A percentile compares a stretch with the other conserved stretches of the same genome.
Evolutionary conservation across 2,329 filamentous ascomycete genomes (phyloP).

Genomic region (Botryotinia convoluta): DNA sequence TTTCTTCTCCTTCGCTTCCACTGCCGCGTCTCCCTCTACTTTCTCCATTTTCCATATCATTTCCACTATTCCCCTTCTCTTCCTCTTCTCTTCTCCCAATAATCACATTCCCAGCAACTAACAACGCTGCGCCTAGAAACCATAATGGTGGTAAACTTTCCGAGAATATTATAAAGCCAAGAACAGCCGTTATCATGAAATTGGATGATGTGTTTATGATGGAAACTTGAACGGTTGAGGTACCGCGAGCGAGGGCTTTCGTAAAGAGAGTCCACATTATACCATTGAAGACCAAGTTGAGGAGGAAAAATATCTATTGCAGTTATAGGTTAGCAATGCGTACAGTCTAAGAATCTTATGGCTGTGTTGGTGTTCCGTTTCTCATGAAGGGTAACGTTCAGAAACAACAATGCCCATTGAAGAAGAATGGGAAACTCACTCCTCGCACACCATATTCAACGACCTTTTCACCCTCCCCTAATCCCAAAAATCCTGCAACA

Average conservation of each 20-base stretch:
- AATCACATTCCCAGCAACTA: slow-evolving; percentile 75
- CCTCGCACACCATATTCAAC: slow-evolving; percentile 51
- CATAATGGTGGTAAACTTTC: slow-evolving; percentile 70
- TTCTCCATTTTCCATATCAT: slow-evolving; percentile 23
- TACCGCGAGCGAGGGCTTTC: slow-evolving; percentile 68
- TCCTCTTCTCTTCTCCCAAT: slow-evolving; percentile 67
- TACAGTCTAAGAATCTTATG: neutral
- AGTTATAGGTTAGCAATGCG: neutral
- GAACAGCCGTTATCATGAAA: slow-evolving; percentile 73
- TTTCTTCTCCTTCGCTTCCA: slow-evolving; percentile 21
- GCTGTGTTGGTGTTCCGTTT: neutral
- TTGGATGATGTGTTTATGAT: slow-evolving; percentile 82
- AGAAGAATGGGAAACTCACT: slow-evolving; percentile 40
- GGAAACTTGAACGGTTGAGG: slow-evolving; percentile 74
- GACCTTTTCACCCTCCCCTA: slow-evolving; percentile 45
- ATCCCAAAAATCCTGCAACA: slow-evolving; percentile 45
- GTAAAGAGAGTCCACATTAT: slow-evolving; percentile 83
- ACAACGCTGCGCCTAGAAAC: slow-evolving; percentile 70
- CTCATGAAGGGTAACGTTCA: neutral
- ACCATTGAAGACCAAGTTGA: slow-evolving; percentile 34
- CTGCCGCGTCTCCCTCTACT: slow-evolving; percentile 14
- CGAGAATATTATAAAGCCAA: slow-evolving; percentile 68
- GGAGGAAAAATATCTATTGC: slow-evolving; percentile 17
- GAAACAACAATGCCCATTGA: neutral
- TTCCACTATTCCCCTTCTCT: slow-evolving; percentile 27